phyloP scores from a whole-genome alignment of 345 rosid genomes.

The Conringia planisiliqua region DNA sequence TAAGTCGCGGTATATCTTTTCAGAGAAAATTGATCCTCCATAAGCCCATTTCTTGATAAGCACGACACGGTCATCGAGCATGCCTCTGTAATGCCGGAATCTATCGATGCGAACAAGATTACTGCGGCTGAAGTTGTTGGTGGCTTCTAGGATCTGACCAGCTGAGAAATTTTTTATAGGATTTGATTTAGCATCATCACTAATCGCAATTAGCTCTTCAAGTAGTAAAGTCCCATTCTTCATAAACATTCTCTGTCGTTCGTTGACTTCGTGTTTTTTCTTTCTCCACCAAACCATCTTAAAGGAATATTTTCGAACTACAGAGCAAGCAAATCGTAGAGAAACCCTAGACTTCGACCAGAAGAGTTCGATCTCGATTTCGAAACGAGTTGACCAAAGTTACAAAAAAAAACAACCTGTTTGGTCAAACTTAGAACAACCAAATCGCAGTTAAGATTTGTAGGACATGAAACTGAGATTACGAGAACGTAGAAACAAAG shows the following conservation, averaged over 20 bases:
- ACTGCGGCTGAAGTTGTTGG: slow-evolving; percentile 1
- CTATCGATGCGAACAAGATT: slow-evolving; percentile 11
- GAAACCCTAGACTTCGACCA: too few relatives aligned
- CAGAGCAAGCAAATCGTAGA: background rate
- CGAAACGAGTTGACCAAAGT: background rate
- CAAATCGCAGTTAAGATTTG: too few relatives aligned
- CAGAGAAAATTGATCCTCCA: slow-evolving; percentile 11
- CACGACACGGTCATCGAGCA: background rate
- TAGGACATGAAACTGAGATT: too few relatives aligned
- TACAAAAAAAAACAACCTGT: background rate
- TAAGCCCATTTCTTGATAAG: slow-evolving; percentile 23
- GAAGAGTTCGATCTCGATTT: background rate
- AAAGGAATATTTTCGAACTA: background rate
- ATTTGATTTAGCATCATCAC: slow-evolving; percentile 8
- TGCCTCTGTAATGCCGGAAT: slow-evolving; percentile 9
- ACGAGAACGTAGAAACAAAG: too few relatives aligned
- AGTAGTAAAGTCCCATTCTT: slow-evolving; percentile 3
- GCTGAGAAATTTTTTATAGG: slow-evolving; percentile 3
- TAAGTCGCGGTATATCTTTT: slow-evolving; percentile 7
- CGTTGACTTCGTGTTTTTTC: slow-evolving; percentile 13
- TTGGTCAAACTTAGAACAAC: too few relatives aligned
- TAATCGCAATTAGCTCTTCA: background rate
- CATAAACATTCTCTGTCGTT: background rate
- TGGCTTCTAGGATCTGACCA: slow-evolving; percentile 1
- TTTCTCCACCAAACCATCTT: slow-evolving; percentile 15